Evolutionary conservation across 2,329 filamentous ascomycete genomes (phyloP).

Genomic region (Aspergillus sergii): DNA sequence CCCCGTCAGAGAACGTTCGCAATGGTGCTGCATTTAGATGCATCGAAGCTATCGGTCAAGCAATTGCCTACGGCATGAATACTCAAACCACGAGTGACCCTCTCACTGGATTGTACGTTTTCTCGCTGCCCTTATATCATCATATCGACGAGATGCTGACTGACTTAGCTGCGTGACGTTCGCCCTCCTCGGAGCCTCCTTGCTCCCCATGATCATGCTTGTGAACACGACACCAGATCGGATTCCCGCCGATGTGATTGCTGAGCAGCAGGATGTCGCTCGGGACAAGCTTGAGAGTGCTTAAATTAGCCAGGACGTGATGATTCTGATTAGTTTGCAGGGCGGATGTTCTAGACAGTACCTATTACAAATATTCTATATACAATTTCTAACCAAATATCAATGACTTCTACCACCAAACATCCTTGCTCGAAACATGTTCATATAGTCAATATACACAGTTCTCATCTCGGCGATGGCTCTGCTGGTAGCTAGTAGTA

Average conservation of each 20-base stretch:
- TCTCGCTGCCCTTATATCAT: background rate
- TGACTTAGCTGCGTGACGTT: slow-evolving; percentile 41
- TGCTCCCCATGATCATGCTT: slow-evolving; percentile 42
- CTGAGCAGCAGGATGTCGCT: slow-evolving; percentile 32
- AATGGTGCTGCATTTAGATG: slow-evolving; percentile 47
- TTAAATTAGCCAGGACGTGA: background rate
- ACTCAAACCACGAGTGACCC: slow-evolving; percentile 42
- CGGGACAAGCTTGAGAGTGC: background rate
- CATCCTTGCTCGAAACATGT: too few species aligned
- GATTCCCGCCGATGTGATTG: slow-evolving; percentile 44
- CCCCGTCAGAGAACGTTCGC: slow-evolving; percentile 37
- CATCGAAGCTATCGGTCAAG: slow-evolving; percentile 45
- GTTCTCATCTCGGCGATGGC: too few species aligned
- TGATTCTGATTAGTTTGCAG: background rate
- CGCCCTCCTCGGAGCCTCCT: slow-evolving; percentile 38
- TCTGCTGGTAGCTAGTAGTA: too few species aligned
- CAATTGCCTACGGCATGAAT: slow-evolving; percentile 47
- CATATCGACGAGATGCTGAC: background rate
- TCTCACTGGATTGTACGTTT: slow-evolving; percentile 43
- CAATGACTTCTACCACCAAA: too few species aligned
- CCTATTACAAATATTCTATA: too few species aligned
- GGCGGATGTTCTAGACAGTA: background rate
- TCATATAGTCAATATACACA: too few species aligned
- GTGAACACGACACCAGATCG: slow-evolving; percentile 45
- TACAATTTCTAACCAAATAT: too few species aligned